A percentile compares a stretch with the other conserved stretches of the same genome.
Evolutionary conservation across 768 basidiomycete species (phyloP).

Genomic region (Naganishia vishniacii): DNA sequence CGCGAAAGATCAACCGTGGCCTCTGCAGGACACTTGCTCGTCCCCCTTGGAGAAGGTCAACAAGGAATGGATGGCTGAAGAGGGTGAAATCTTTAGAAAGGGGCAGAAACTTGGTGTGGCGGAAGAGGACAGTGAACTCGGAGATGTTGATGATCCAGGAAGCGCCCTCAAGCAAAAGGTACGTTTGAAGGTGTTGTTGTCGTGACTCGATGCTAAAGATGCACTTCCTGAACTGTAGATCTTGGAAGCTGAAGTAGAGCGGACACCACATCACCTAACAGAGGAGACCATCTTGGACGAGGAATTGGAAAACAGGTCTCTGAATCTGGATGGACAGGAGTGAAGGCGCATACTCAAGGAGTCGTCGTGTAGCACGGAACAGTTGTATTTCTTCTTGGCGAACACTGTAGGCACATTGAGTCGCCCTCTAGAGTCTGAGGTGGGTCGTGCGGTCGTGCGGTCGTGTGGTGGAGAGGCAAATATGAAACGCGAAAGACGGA

Average conservation of each 20-base stretch:
- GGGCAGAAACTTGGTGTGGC: conserved; percentile 61
- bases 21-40: not conserved
- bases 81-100: conserved; percentile 93
- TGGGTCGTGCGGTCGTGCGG: no score
- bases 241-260: conserved; percentile 26
- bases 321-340: not conserved
- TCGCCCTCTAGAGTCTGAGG: no score
- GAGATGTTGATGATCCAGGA: conserved; percentile 54
- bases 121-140: conserved; percentile 72
- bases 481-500: no score
- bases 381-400: not conserved
- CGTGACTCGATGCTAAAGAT: not conserved
- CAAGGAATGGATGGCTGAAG: conserved; percentile 80
- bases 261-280: conserved; percentile 23
- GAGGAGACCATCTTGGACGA: not conserved
- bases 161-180: conserved; percentile 69
- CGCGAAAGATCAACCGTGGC: not conserved
- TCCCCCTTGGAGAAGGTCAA: conserved; percentile 29
- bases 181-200: not conserved
- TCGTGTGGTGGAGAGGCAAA: no score
- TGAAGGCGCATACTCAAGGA: not conserved
- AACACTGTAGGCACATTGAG: not conserved
- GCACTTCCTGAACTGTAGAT: conserved; percentile 10
- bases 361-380: not conserved
- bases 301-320: not conserved